A percentile compares a stretch with the other conserved stretches of the same genome.
These are phyloP conservation scores for Lignosus rhinocerotis DNA, from an alignment of 1,284 basidiomycete genomes.

Conservation along the genomic window DNA sequence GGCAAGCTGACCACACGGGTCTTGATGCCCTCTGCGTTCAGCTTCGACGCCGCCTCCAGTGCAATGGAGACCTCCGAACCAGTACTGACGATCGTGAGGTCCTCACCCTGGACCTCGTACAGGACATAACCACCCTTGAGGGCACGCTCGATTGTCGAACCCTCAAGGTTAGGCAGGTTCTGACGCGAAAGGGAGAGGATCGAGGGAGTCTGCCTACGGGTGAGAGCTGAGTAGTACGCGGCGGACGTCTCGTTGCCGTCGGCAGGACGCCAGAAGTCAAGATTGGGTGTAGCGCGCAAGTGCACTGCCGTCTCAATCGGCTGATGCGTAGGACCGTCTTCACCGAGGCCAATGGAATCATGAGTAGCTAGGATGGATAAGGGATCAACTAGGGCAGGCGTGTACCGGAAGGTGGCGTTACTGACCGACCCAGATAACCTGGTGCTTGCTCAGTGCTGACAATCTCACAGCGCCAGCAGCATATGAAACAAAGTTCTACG, in stretches of 20 bases:
- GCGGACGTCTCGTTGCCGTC: constrained; percentile 96
- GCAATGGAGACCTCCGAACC: constrained; percentile 90
- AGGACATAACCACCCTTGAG: constrained; percentile 88
- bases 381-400: neutral
- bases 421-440: constrained; percentile 89
- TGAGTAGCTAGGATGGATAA: constrained; percentile 63
- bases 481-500: constrained; percentile 91
- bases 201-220: constrained; percentile 77
- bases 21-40: constrained; percentile 78
- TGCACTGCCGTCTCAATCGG: constrained; percentile 88
- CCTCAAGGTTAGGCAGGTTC: constrained; percentile 91
- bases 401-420: constrained; percentile 31
- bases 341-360: constrained; percentile 90
- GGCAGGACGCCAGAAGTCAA: constrained; percentile 90
- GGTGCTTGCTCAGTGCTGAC: constrained; percentile 86
- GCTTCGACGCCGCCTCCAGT: constrained; percentile 80
- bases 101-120: constrained; percentile 74
- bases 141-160: constrained; percentile 85
- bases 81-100: constrained; percentile 85
- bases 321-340: constrained; percentile 97
- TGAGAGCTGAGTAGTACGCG: constrained; percentile 81
- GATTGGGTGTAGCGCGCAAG: constrained; percentile 88
- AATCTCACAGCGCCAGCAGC: constrained; percentile 91
- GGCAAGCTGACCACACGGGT: constrained; percentile 86
- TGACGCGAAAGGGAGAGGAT: constrained; percentile 88